Base-by-base conservation (phyloP, 2,329 filamentous ascomycete genomes). In the Fusarium nanum region DNA sequence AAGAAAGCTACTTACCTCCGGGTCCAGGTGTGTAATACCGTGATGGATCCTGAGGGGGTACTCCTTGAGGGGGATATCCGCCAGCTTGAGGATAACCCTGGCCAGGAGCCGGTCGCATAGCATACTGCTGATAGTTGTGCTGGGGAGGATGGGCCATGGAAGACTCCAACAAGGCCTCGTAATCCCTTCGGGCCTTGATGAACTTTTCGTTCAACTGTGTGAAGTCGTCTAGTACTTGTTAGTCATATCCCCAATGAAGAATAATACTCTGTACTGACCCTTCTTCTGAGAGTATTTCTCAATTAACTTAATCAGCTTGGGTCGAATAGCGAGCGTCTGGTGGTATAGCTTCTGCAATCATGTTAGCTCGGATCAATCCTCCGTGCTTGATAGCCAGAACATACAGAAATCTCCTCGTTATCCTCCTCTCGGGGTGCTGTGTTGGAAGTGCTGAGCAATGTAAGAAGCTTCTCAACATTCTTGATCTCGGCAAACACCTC, bases 271-370 rank as follows among this genome's bases (percentile, higher is more conserved):
- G 30, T 34, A 22, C 42, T 44, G 9, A 48, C 60, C 96, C 83
- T 99, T 99, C 88, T 97, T 98, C 79, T 99, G 96, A 12, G 96
- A 98, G 78, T 99, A 99, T 80, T 98, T 98, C 68, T 97, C 96
- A 78, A 99, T 99, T 52, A 99, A 84, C 83, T 98, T 97, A 78
- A 99, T 98, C 67, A 99, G 84, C 83, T 99, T 99, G 14, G 96
- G 96, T 32, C 96, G 88, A 76, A 99, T 99, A 6, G 94, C 93
- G 69, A 98, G 82, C 1, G 96, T 98, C 69, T 94, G 93, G 78
- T 99, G 94, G 77, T 99, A 99, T 75, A 86, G 87, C 87, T 91
- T 91, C 87, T 89, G 72, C 5, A 11, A 12, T 14, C 11, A 20
- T 44, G 72, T 85, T 71, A 85, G 80, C 68, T 58, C 10, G 32